These are phyloP conservation scores for Trichophyton verrucosum DNA, from an alignment of 2,329 filamentous ascomycete species.

Conservation along the genomic window DNA sequence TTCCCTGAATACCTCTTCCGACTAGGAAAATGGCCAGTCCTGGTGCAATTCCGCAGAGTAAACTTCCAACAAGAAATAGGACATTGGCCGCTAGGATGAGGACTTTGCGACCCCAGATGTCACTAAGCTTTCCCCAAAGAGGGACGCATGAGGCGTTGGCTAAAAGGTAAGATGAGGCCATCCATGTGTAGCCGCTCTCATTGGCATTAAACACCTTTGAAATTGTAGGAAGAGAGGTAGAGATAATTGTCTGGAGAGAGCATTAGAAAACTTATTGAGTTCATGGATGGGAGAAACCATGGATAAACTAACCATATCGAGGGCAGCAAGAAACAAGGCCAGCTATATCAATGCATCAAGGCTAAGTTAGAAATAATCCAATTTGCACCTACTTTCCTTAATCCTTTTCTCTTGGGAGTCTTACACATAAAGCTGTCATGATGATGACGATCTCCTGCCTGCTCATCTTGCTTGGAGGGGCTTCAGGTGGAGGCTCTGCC, in stretches of 20 bases:
- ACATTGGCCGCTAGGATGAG: conserved; percentile 49
- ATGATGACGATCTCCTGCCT: conserved; percentile 11
- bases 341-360: conserved; percentile 25
- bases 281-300: background rate
- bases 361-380: background rate
- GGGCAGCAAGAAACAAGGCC: conserved; percentile 48
- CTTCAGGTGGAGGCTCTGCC: conserved; percentile 7
- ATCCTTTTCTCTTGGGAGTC: background rate
- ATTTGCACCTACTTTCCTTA: too few species aligned
- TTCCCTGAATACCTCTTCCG: conserved; percentile 50
- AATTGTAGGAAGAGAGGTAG: conserved; percentile 26
- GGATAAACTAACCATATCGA: conserved; percentile 40
- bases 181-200: conserved; percentile 27
- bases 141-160: conserved; percentile 32
- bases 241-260: conserved; percentile 21
- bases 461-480: conserved; percentile 5
- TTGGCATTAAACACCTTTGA: conserved; percentile 23
- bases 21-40: conserved; percentile 51
- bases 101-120: conserved; percentile 56
- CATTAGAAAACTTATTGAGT: background rate
- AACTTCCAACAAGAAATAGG: conserved; percentile 50
- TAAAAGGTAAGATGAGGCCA: conserved; percentile 27
- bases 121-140: conserved; percentile 49
- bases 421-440: conserved; percentile 14
- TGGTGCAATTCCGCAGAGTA: conserved; percentile 45